Evolutionary conservation across 176 grass and related monocot genomes (phyloP), one percentile per base, ranked within the genome.

Genomic region (Aegilops sharonensis): DNA sequence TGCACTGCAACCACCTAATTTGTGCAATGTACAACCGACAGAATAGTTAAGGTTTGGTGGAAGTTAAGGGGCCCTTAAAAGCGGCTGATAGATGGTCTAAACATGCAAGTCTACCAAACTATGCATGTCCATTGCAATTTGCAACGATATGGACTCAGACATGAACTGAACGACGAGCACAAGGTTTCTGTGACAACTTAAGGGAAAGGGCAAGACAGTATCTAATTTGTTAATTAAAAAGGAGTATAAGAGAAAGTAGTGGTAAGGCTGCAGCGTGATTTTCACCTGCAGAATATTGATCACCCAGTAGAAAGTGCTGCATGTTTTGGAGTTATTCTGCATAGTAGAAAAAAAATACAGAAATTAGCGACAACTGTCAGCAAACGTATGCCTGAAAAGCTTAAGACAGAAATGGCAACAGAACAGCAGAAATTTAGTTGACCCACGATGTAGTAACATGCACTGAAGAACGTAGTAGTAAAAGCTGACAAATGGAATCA

Each of bases 231-330:
- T 36, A 65, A 75, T 34, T 15, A 35, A 23, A 45, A 84, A 62
- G 35, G 17, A 43, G 3, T 20, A 0, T 63, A 8, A 35, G 30
- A 56, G 8, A 75, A 85, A 66, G n/a, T 48, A 79, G 21, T 35
- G 17, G n/a, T 2, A 39, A 40, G 21, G 20, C 17, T 2, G 7
- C 15, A 68, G 5, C 36, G 4, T 14, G 11, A 37, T 30, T 68
- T 47, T 67, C 48, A 97, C 97, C 94, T 99, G 97, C 48, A 99
- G 62, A 78, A 99, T 20, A 62, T 94, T 97, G 77, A 97, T 31
- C 37, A 78, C 73, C 97, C 97, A 99, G 82, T 94, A 99, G 89
- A 94, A 81, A 86, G 82, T 83, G 77, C 97, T 89, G 85, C 97
- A 99, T 57, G 86, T 82, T 93, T 88, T 62, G 9, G 91, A 89